Base-by-base conservation (phyloP, 2,329 filamentous ascomycete genomes). In the Arthrobotrys conoides region DNA sequence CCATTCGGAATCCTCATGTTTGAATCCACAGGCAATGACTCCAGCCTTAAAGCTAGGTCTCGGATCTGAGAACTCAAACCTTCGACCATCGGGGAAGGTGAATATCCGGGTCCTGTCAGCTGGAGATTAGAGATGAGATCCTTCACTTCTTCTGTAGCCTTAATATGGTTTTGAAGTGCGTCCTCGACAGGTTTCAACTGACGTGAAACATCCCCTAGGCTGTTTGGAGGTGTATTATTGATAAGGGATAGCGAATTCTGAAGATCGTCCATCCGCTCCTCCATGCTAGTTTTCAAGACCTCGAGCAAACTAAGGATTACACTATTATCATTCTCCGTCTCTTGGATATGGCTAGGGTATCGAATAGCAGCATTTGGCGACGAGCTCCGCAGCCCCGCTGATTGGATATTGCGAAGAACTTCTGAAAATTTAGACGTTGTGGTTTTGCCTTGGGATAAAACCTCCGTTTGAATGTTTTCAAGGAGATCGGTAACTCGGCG, bases 401-500 rank as follows among this genome's bases (percentile, higher is more conserved):
- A 77, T 48, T 77, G 73, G 44, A 77, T 77, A 33, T 77, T 77
- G 33, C 73, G 73, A 14, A 77, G 41, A n/a, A 77, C 67, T 22
- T 77, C 73, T 3, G 73, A 67, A 20, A 77, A 71, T 33, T 65
- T 77, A 6, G 73, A 67, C 9, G 73, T 46, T 27, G 66, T 20
- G 4, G 70, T 65, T 63, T 80, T 81, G 36, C 73, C 68, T 9
- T 81, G 71, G 49, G 80, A 86, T 33, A 87, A 85, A 67, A 86
- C 85, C 79, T 87, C 86, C 73, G 87, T 82, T 80, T 87, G 86
- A 30, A 94, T 90, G 57, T 94, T 92, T 30, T 90, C 86, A 0
- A 92, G 86, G 5, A 89, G 87, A 14, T 85, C 84, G 5, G 88
- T 82, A 10, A 91, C 84, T 14, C 88, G 87, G 20, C 97, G 94